Evolutionary conservation across 495 filamentous ascomycete genomes (phyloP), one percentile per base, ranked within the genome.

Genomic region (Podospora comata): DNA sequence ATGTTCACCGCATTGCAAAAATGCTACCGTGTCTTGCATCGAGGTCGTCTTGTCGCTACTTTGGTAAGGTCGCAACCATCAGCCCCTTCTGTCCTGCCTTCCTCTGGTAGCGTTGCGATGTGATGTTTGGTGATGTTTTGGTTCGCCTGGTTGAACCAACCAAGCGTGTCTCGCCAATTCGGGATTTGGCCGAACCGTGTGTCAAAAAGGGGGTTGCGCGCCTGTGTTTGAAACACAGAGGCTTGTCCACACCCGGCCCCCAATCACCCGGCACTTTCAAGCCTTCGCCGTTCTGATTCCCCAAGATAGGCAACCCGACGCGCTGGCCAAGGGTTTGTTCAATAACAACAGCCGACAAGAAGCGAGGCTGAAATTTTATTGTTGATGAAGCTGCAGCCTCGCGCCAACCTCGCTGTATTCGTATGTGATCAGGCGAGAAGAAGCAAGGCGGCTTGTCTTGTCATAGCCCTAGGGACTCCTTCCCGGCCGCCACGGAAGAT

Each of bases 181-280:
- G 64, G 67, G 62, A 57, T 9, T 18, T 53, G 48, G 64, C 64
- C 62, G 64, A 62, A 55, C 70, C 64, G 70, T 58, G 63, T 71
- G 64, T 68, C 70, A 68, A 68, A 58, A 56, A 30, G 34, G 62
- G 65, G 53, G 32, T 32, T 55, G 34, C 23, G 23, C 62, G 26
- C 55, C 39, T 60, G 60, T 54, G 39, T 44, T 66, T 71, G 69
- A 71, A 71, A 65, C 65, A 30, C 57, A 60, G 64, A 69, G 18
- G 19, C 61, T 32, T 30, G 59, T 55, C 64, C 64, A 7, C 48
- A 59, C 19, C 13, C 60, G 65, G 60, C 60, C 68, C 57, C 64
- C 34, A 54, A 69, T 5, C 19, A 13, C 32, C 27, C 59, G 27
- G 7, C 13, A 13, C 27, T 18, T 61, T 48, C 13, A 11, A 11